These are phyloP conservation scores for Daldinia bambusicola DNA, from an alignment of 495 filamentous ascomycete species.

Conservation along the genomic window DNA sequence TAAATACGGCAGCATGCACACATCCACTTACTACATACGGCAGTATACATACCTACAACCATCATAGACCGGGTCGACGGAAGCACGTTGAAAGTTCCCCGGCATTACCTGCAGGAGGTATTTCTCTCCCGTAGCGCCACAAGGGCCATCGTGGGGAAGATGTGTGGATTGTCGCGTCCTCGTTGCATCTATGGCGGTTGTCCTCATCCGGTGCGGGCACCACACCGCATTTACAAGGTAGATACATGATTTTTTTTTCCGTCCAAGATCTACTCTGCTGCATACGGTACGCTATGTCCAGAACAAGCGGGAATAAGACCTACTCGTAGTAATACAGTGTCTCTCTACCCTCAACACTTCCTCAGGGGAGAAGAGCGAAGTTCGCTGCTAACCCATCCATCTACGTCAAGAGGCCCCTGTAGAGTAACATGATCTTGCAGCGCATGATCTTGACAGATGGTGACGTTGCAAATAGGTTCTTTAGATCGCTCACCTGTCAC, in stretches of 20 bases:
- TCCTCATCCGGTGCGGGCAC: slow-evolving; percentile 29
- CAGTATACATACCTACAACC: slow-evolving; percentile 10
- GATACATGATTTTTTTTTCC: slow-evolving; percentile 4
- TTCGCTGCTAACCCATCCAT: slow-evolving; percentile 3
- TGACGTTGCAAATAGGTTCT: slow-evolving; percentile 22
- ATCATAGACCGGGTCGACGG: slow-evolving; percentile 23
- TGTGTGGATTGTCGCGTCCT: slow-evolving; percentile 18
- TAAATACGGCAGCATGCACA: slow-evolving; percentile 1
- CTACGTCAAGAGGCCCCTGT: slow-evolving; percentile 39
- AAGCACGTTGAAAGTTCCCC: slow-evolving; percentile 32
- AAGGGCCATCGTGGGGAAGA: slow-evolving; percentile 34
- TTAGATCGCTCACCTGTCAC: slow-evolving; percentile 43
- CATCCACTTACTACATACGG: slow-evolving; percentile 24
- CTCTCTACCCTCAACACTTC: not conserved
- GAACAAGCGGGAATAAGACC: not conserved
- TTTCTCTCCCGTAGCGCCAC: slow-evolving; percentile 26
- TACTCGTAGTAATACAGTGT: slow-evolving; percentile 26
- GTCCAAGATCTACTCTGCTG: slow-evolving; percentile 16
- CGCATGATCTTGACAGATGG: slow-evolving; percentile 45
- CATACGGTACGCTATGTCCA: slow-evolving; percentile 4
- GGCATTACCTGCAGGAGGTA: slow-evolving; percentile 33
- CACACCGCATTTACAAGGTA: slow-evolving; percentile 18
- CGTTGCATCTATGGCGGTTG: slow-evolving; percentile 9
- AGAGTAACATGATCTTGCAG: slow-evolving; percentile 52
- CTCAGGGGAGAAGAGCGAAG: not conserved